Percentiles rank a stretch among this genome's conserved stretches.
phyloP scores from a whole-genome alignment of 208 protist genomes.

The Crithidia acanthocephali region DNA sequence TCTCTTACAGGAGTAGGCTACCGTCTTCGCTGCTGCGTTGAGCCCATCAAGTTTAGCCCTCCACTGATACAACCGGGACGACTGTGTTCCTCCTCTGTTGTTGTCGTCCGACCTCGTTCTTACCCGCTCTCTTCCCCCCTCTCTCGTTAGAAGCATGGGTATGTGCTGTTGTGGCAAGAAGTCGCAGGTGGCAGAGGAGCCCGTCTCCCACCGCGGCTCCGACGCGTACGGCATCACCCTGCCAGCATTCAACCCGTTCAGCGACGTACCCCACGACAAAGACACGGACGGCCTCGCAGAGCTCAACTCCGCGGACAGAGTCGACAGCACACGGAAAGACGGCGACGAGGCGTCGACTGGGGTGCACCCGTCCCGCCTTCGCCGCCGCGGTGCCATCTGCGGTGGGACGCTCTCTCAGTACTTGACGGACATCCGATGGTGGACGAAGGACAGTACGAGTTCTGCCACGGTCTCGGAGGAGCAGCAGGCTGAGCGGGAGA shows the following conservation, averaged over 20 bases:
- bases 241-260: neutral
- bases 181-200: neutral
- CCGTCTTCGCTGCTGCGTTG: no score
- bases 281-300: neutral
- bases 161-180: constrained; percentile 4
- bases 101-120: neutral
- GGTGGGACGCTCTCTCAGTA: constrained; percentile 1
- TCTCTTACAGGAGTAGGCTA: no score
- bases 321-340: neutral
- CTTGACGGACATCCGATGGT: constrained; percentile 1
- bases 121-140: neutral
- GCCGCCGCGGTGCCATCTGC: constrained; percentile 15
- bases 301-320: neutral
- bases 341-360: no score
- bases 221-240: neutral
- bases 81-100: no score
- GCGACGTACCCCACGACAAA: neutral
- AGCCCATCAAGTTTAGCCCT: no score
- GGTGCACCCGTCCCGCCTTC: neutral
- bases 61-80: no score
- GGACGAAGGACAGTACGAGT: neutral
- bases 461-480: neutral
- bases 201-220: neutral
- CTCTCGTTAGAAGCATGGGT: neutral
- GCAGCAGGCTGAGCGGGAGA: neutral